Base-by-base conservation (phyloP, 2,329 filamentous ascomycete species). In the Cyphellophora europaea region DNA sequence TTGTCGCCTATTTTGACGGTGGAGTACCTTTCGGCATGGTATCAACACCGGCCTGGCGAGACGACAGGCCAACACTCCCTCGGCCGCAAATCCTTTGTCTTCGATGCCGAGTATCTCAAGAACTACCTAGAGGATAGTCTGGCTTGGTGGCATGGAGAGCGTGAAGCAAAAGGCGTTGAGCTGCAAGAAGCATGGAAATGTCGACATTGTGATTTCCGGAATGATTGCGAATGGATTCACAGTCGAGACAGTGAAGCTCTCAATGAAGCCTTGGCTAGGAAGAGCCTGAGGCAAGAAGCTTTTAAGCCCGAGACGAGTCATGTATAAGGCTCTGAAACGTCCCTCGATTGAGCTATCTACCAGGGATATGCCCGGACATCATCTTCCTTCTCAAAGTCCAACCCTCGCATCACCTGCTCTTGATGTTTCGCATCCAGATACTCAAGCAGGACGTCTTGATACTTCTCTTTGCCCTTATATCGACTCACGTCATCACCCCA, bases 131-230 rank as follows among this genome's bases (percentile, higher is more conserved):
- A 61, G 0, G 68, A 74, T 3, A 79, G 82, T 44, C 76, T 95
- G 72, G 56, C 68, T n/a, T 95, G 86, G 86, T 96, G 89, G 89
- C 75, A 73, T 19, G 89, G 88, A 1, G 67, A 81, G 48, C 66
- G 88, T 11, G 61, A 71, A 32, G 76, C 87, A 0, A 67, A 69
- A 5, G 89, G 89, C 0, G 88, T 95, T 3, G 69, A 74, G 5
- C 71, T 93, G 5, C 79, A 88, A 50, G 88, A 95, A 48, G 83
- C 85, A 0, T 93, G 81, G 62, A 96, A 95, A 56, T 96, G 89
- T 54, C 65, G 76, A 13, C 75, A 70, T 15, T 96, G 89, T 52
- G 86, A 93, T 46, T 95, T 95, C 56, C 74, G 71, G 0, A 78
- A 84, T 2, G 68, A 65, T 2, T 96, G 89, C 55, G 69, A 72